Evolutionary conservation across 768 basidiomycete species (phyloP), one percentile per base, ranked within the genome.

Genomic region (Boletus pseudo-olivaceus): DNA sequence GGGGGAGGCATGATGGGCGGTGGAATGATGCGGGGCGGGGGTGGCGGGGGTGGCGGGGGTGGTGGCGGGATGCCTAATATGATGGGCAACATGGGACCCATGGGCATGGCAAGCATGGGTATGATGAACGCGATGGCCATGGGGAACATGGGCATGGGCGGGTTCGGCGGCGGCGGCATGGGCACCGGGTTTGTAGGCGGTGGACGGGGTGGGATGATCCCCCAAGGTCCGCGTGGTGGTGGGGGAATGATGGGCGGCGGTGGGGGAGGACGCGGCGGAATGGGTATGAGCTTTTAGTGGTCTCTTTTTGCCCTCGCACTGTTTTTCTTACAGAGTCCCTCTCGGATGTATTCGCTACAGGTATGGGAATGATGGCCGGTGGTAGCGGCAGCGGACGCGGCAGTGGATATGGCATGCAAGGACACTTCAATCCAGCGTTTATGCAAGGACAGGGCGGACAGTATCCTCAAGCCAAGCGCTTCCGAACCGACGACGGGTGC

Each of bases 351-450:
- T 59, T 53, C 54, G 61, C 49, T 67, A 72, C 67, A 77, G 76
- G 75, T 68, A 78, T 78, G 76, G 81, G 80, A 63, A 79, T 78
- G 76, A 76, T 81, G 75, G 69, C 72, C 51, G 66, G 70, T 45
- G 78, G 72, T 26, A 77, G 76, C 41, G 44, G 55, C 34, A 20
- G 46, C 38, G 59, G 50, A 50, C 48, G 49, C 69, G 53, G 80
- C 49, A 78, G 81, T 47, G 78, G 78, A 42, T 78, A 76, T 67
- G 76, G 73, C 56, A 75, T 71, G 58, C 77, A 77, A 62, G 85
- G 86, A 15, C 85, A 89, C 72, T 83, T 86, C 74, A 88, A 88
- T 66, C 86, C 87, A 4, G 83, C 85, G 20, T 89, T 90, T 67
- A 82, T 85, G 76, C 79, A 77, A 63, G 74, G 67, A 10, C 71